Conservation (phyloP, 495 filamentous ascomycete genomes). For the Podospora pseudopauciseta region DNA sequence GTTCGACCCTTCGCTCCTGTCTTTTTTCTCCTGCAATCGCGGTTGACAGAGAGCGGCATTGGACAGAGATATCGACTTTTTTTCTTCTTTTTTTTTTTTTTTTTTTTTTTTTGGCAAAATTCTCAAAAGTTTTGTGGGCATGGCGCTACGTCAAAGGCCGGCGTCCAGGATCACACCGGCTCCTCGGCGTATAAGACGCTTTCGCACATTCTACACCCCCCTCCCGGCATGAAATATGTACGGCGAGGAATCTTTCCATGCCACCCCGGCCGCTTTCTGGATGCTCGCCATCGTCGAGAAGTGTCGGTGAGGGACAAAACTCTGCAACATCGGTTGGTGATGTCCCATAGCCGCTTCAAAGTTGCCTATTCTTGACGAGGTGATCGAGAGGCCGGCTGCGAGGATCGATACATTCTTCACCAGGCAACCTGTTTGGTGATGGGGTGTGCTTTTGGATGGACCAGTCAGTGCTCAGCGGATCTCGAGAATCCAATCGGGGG, state of each 20-base stretch:
- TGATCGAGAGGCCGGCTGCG: slow-evolving; percentile 1
- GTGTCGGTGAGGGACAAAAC: slow-evolving; percentile 31
- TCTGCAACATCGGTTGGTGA: slow-evolving; percentile 22
- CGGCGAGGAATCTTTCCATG: slow-evolving; percentile 20
- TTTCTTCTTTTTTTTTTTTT: slow-evolving; percentile 18
- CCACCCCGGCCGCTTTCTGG: slow-evolving; percentile 5
- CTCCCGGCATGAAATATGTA: slow-evolving; percentile 25
- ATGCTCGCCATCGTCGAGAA: slow-evolving; percentile 16
- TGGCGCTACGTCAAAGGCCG: slow-evolving; percentile 32
- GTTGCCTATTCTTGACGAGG: slow-evolving; percentile 19
- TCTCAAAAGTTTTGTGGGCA: slow-evolving; percentile 29
- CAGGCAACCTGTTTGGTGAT: slow-evolving; percentile 20
- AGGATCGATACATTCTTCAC: slow-evolving; percentile 15
- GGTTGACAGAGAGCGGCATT: slow-evolving; percentile 17
- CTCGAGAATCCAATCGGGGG: slow-evolving; percentile 37
- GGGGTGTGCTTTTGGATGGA: slow-evolving; percentile 6
- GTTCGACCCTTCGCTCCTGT: slow-evolving; percentile 12
- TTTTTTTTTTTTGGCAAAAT: slow-evolving; percentile 16
- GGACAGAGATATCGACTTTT: slow-evolving; percentile 26
- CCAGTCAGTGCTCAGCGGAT: slow-evolving; percentile 9
- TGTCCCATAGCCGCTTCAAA: slow-evolving; percentile 19
- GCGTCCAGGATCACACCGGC: slow-evolving; percentile 15
- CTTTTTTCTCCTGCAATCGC: slow-evolving; percentile 21
- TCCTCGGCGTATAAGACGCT: slow-evolving; percentile 28
- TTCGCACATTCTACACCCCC: slow-evolving; percentile 20